Conservation (phyloP, 345 rosid genomes). For the Raphanus raphanistrum region DNA sequence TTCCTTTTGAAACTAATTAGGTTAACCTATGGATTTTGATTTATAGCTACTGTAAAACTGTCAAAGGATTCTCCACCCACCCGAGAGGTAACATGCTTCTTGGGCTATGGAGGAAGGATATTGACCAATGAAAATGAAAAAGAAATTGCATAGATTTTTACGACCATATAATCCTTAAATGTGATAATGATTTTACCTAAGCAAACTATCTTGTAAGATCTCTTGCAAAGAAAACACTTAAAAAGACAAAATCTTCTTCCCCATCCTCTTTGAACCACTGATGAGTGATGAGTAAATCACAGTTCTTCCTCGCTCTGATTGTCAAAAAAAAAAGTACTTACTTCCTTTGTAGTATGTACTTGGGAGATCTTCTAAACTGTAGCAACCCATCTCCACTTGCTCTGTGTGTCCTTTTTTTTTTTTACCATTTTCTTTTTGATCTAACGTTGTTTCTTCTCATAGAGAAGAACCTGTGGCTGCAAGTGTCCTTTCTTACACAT, state of each 20-base stretch:
- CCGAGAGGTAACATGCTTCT: too few relatives aligned
- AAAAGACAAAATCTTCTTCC: constrained; percentile 9
- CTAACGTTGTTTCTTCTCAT: not conserved
- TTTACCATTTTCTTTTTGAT: not conserved
- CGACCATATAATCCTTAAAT: constrained; percentile 24
- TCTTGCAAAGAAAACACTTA: not conserved
- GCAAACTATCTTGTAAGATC: not conserved
- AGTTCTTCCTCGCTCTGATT: not conserved
- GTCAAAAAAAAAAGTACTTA: constrained; percentile 30
- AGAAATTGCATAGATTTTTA: not conserved
- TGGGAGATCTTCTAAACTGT: constrained; percentile 20
- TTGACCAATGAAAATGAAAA: not conserved
- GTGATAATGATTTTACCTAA: constrained; percentile 2
- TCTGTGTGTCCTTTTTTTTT: not conserved
- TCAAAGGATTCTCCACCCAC: too few relatives aligned
- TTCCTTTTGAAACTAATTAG: too few relatives aligned
- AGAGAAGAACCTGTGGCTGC: constrained; percentile 38
- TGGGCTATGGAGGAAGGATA: too few relatives aligned
- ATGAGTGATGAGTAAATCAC: not conserved
- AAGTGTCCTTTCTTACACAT: constrained; percentile 87
- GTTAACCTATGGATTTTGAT: too few relatives aligned
- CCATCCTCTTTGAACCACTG: not conserved
- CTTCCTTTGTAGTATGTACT: constrained; percentile 38
- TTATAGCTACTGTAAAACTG: too few relatives aligned
- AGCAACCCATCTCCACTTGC: constrained; percentile 22